Base-by-base conservation (phyloP, 2,329 filamentous ascomycete species). In the Diaporthe sp. region DNA sequence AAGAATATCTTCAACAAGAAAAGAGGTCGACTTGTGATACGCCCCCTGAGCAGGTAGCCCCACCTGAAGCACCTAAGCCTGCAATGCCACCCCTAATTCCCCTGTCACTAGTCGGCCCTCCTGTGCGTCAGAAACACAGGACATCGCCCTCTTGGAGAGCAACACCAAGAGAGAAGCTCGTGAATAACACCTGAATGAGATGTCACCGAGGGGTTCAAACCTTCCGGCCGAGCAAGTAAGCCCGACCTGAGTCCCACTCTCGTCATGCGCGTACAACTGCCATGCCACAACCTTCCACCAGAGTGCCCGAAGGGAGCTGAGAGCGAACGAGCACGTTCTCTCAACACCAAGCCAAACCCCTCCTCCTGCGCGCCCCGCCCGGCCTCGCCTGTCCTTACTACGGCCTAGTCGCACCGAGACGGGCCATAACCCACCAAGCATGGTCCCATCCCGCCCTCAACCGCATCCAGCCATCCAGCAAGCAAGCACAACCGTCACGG, bases 1-100 rank as follows among this genome's bases (percentile, higher is more conserved):
- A 30, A 45, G 25, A 4, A 28, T 15, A 19, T 50, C 10, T 40
- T 47, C 60, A 45, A 13, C 40, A 64, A 30, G 47, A 33, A 25
- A 10, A 25, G n/a, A 38, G 22, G 40, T 33, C 47, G 22, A 6
- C 10, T 15, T 15, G 40, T 66, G n/a, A 19, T n/a, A 52, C 30
- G 47, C 13, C 47, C 64, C 47, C 64, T 68, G 47, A 68, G 64
- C 64, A 68, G 47, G 33, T 68, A 22, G 64, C 45, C 64, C 64
- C 64, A 68, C 64, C 64, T 68, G 47, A 68, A 68, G 64, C 64
- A 68, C 45, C 64, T 54, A 54, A 40, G n/a, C 64, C 30, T 68
- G 47, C 64, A 68, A 19, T 68, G 64, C 64, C 64, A 68, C 64
- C 64, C 64, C 64, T 28, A 13, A 25, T 19, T 3, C 64, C 64